These are phyloP conservation scores for Kodamaea neixiangensis DNA, from an alignment of 805 yeast species.

Conservation along the genomic window DNA sequence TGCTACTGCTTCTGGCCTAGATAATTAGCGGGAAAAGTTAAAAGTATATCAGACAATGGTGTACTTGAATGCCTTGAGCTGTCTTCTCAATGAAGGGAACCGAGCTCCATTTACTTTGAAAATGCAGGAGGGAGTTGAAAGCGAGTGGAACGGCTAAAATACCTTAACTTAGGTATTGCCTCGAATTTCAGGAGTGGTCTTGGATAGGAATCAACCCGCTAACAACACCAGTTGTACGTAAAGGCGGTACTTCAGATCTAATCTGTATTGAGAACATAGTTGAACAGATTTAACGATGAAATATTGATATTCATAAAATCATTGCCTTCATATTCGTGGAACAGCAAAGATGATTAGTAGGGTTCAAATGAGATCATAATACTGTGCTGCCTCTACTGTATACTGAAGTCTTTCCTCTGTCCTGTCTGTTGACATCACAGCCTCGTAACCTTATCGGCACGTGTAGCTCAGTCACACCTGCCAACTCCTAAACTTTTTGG, in stretches of 20 bases:
- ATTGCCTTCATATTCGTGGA: too few relatives aligned
- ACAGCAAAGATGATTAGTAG: too few relatives aligned
- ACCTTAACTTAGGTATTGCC: neutral
- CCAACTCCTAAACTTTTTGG: neutral
- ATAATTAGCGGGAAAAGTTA: neutral
- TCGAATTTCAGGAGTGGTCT: neutral
- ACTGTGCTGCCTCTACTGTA: too few relatives aligned
- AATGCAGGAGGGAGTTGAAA: neutral
- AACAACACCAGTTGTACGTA: too few relatives aligned
- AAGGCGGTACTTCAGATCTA: too few relatives aligned
- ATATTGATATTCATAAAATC: too few relatives aligned
- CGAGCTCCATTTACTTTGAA: neutral
- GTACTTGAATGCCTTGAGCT: too few relatives aligned
- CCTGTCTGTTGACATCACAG: neutral
- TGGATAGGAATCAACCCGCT: neutral
- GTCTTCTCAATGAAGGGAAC: neutral
- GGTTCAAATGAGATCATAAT: too few relatives aligned
- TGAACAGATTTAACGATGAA: too few relatives aligned
- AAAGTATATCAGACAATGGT: too few relatives aligned
- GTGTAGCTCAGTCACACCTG: neutral
- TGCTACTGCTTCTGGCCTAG: neutral
- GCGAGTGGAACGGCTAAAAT: neutral
- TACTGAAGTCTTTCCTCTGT: too few relatives aligned
- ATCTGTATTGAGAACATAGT: too few relatives aligned
- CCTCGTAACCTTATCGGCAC: neutral